These are phyloP conservation scores for Phlegmacium glaucopus DNA, from an alignment of 768 basidiomycete genomes.

Conservation along the genomic window DNA sequence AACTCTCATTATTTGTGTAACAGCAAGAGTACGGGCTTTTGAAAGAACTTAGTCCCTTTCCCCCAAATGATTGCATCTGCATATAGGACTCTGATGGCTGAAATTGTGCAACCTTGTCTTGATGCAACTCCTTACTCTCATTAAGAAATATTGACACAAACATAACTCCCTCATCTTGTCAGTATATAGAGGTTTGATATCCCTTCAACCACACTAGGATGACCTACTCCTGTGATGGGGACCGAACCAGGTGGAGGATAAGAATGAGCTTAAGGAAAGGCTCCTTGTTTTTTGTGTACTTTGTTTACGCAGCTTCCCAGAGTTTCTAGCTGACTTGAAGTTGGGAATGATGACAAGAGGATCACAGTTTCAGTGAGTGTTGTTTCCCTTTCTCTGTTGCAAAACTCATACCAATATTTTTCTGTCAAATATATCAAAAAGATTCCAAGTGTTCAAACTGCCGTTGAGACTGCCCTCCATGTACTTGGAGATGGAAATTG, in stretches of 20 bases:
- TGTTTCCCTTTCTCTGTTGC: constrained; percentile 1
- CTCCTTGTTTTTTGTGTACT: constrained; percentile 60
- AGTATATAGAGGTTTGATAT: constrained; percentile 56
- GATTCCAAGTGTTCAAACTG: constrained; percentile 68
- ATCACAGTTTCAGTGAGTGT: constrained; percentile 45
- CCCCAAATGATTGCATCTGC: constrained; percentile 51
- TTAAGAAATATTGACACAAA: constrained; percentile 73
- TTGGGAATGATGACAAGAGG: constrained; percentile 52
- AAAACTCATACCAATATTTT: constrained; percentile 1
- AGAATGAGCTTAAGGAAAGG: constrained; percentile 73
- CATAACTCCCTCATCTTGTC: constrained; percentile 77
- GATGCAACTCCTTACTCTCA: too few species aligned
- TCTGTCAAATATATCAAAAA: constrained; percentile 63
- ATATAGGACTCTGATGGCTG: constrained; percentile 53
- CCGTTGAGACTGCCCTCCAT: constrained; percentile 61
- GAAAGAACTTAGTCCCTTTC: constrained; percentile 57
- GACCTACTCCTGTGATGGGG: constrained; percentile 53
- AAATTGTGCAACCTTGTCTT: constrained; percentile 61
- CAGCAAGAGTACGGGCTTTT: constrained; percentile 71
- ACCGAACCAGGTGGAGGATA: constrained; percentile 37
- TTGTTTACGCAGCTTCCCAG: constrained; percentile 80
- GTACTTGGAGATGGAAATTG: constrained; percentile 85
- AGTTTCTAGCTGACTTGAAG: constrained; percentile 81
- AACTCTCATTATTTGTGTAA: neutral
- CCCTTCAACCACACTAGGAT: constrained; percentile 64